Conservation (phyloP, 108 stramenopile species). For the Nitzschia putrida region DNA sequence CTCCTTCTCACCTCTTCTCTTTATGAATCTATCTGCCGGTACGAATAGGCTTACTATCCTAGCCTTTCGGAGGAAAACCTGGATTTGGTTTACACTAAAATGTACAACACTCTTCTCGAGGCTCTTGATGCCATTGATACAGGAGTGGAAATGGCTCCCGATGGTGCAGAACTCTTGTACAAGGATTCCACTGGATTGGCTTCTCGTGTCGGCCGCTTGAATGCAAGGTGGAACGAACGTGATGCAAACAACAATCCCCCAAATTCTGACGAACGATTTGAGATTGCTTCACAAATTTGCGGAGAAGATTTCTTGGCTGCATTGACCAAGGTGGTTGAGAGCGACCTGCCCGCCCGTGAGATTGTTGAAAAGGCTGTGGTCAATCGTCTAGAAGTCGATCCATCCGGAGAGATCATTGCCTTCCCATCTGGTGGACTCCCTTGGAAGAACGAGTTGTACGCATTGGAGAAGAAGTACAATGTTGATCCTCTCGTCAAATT, state of each 20-base stretch:
- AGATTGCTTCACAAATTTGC: slow-evolving; percentile 82
- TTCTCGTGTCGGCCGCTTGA: slow-evolving; percentile 81
- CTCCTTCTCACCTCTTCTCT: no score
- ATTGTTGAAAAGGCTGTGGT: slow-evolving; percentile 82
- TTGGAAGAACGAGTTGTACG: slow-evolving; percentile 93
- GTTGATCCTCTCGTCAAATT: slow-evolving; percentile 81
- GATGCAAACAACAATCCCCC: slow-evolving; percentile 53
- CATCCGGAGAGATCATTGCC: slow-evolving; percentile 79
- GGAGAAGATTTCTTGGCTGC: slow-evolving; percentile 84
- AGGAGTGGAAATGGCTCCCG: slow-evolving; percentile 85
- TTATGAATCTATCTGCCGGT: background rate
- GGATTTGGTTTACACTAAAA: slow-evolving; percentile 65
- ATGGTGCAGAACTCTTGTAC: slow-evolving; percentile 61
- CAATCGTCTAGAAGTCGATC: slow-evolving; percentile 62
- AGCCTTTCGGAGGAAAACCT: slow-evolving; percentile 50
- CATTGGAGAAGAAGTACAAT: slow-evolving; percentile 76
- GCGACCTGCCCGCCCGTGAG: slow-evolving; percentile 89
- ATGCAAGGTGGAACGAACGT: slow-evolving; percentile 94
- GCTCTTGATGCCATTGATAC: slow-evolving; percentile 99
- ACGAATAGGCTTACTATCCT: slow-evolving; percentile 58
- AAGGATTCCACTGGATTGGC: slow-evolving; percentile 85
- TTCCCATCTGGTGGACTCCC: slow-evolving; percentile 85
- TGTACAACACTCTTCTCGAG: slow-evolving; percentile 91
- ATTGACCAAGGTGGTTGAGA: slow-evolving; percentile 78
- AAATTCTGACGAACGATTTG: slow-evolving; percentile 85